These are phyloP conservation scores for Fusarium denticulatum DNA, from an alignment of 2,329 filamentous ascomycete genomes.

Conservation along the genomic window DNA sequence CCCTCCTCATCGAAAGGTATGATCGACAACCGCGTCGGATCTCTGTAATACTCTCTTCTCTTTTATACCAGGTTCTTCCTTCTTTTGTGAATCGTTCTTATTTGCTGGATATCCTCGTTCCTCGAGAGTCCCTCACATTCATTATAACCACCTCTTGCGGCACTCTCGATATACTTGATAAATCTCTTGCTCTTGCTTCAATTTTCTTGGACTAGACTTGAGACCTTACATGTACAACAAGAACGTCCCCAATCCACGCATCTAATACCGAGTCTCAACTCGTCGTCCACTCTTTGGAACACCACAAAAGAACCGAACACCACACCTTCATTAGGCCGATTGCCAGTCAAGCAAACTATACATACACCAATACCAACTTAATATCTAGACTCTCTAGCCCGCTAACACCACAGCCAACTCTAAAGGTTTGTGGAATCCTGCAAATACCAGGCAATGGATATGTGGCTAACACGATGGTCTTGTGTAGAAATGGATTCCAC, in stretches of 20 bases:
- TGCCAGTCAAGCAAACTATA: slow-evolving; percentile 40
- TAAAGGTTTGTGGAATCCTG: slow-evolving; percentile 41
- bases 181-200: slow-evolving; percentile 30
- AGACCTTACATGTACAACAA: slow-evolving; percentile 47
- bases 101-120: slow-evolving; percentile 54
- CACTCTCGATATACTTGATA: slow-evolving; percentile 38
- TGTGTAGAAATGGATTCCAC: slow-evolving; percentile 70
- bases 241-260: slow-evolving; percentile 43
- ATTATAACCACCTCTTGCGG: slow-evolving; percentile 41
- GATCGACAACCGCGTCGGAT: slow-evolving; percentile 61
- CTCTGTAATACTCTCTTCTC: slow-evolving; percentile 57
- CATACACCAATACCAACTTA: slow-evolving; percentile 41
- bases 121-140: slow-evolving; percentile 56
- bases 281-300: slow-evolving; percentile 56
- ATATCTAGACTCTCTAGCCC: slow-evolving; percentile 37
- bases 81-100: slow-evolving; percentile 57
- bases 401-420: slow-evolving; percentile 26
- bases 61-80: slow-evolving; percentile 61
- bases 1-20: slow-evolving; percentile 50
- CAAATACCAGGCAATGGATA: slow-evolving; percentile 17
- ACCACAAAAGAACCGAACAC: slow-evolving; percentile 38
- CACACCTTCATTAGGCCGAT: slow-evolving; percentile 42
- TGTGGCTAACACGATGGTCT: slow-evolving; percentile 30
- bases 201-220: slow-evolving; percentile 26
- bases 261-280: slow-evolving; percentile 48